Percentiles rank a stretch among this genome's conserved stretches.
These are phyloP conservation scores for Mayamaea pseudoterrestris DNA, from an alignment of 108 stramenopile genomes.

Conservation along the genomic window DNA sequence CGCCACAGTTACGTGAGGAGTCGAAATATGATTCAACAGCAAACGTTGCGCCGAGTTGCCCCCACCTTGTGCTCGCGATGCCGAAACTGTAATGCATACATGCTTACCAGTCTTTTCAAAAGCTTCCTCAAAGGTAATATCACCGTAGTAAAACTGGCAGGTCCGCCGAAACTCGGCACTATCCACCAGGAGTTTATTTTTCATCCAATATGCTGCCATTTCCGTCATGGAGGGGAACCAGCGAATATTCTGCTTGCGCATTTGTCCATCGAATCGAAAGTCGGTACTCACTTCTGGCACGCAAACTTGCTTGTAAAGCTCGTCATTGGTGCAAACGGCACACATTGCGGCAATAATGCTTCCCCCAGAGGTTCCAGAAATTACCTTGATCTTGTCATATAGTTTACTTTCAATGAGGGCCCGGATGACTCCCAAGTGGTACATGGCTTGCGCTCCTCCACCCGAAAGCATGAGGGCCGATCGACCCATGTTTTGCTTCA, in stretches of 20 bases:
- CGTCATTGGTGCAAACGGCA: constrained; percentile 60
- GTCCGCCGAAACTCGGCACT: constrained; percentile 49
- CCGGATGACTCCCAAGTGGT: constrained; percentile 82
- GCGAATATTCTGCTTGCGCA: constrained; percentile 71
- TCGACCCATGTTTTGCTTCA: constrained; percentile 82
- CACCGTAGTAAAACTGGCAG: constrained; percentile 82
- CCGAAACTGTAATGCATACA: constrained; percentile 88
- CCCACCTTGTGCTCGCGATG: constrained; percentile 60
- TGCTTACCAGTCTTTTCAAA: constrained; percentile 83
- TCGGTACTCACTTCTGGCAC: constrained; percentile 75
- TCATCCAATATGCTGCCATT: constrained; percentile 73
- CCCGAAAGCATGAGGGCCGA: constrained; percentile 86
- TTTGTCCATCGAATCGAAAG: constrained; percentile 47
- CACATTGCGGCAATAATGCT: constrained; percentile 85
- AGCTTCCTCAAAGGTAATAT: constrained; percentile 87
- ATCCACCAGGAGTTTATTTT: constrained; percentile 64
- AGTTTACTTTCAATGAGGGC: constrained; percentile 65
- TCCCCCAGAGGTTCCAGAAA: constrained; percentile 86
- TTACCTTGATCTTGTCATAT: constrained; percentile 74
- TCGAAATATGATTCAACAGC: constrained; percentile 84
- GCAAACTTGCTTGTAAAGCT: constrained; percentile 69
- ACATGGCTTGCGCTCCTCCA: constrained; percentile 91
- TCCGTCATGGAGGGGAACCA: constrained; percentile 77
- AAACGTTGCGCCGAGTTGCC: constrained; percentile 73
- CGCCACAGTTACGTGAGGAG: constrained; percentile 83